Evolutionary conservation across 352 stramenopile species (phyloP).

Genomic region (Phytophthora fragariae): DNA sequence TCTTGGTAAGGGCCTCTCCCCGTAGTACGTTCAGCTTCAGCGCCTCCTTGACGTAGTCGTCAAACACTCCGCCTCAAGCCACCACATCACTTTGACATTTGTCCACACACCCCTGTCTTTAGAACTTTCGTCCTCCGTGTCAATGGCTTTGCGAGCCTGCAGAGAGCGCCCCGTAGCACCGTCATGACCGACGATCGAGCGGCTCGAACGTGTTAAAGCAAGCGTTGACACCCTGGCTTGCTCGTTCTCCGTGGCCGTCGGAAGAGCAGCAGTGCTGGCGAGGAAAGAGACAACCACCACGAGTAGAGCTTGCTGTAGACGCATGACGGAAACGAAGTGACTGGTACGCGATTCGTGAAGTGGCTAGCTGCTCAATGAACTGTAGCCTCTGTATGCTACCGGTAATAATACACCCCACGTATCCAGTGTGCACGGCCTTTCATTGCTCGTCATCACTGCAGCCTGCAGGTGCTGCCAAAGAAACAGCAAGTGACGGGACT

Average conservation of each 20-base stretch:
- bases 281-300: background rate
- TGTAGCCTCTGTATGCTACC: too few relatives aligned
- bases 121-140: background rate
- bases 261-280: background rate
- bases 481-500: too few relatives aligned
- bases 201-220: background rate
- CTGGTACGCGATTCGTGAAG: background rate
- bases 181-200: background rate
- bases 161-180: background rate
- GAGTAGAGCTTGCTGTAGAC: background rate
- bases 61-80: background rate
- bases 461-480: too few relatives aligned
- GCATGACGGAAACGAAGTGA: background rate
- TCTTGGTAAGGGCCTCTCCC: background rate
- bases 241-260: background rate
- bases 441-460: too few relatives aligned
- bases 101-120: background rate
- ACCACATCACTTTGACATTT: background rate
- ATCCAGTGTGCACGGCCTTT: too few relatives aligned
- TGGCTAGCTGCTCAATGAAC: background rate
- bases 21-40: background rate
- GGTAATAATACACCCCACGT: too few relatives aligned
- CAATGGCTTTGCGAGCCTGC: background rate
- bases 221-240: background rate
- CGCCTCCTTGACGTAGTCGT: slow-evolving; percentile 1